Conservation (phyloP, 2,329 filamentous ascomycete species). For the Colletotrichum horii region DNA sequence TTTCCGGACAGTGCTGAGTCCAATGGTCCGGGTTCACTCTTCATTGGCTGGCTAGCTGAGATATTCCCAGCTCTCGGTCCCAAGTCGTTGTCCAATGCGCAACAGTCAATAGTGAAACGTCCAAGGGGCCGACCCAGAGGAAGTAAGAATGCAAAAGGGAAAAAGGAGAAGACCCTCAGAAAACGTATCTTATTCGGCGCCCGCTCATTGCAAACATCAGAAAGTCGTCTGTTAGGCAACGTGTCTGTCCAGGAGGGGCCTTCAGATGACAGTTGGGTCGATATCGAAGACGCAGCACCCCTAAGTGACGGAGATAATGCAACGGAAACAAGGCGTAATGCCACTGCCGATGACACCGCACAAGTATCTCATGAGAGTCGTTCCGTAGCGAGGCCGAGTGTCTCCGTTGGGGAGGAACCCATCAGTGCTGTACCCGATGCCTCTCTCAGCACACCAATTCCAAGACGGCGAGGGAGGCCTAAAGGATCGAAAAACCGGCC, state of each 20-base stretch:
- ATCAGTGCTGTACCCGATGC: not conserved
- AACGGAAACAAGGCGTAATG: not conserved
- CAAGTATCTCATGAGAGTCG: not conserved
- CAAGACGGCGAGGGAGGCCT: constrained; percentile 23
- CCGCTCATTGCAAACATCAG: not conserved
- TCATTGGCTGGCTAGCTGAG: constrained; percentile 67
- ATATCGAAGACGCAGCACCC: constrained; percentile 44
- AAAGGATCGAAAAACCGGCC: constrained; percentile 25
- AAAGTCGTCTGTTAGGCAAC: not conserved
- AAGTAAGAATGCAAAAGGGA: constrained; percentile 51
- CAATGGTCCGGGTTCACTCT: constrained; percentile 62
- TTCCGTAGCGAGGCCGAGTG: not conserved
- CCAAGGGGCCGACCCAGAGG: constrained; percentile 52
- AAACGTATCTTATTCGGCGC: not conserved
- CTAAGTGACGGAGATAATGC: constrained; percentile 24
- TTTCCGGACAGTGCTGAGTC: constrained; percentile 62
- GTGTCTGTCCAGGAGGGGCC: not conserved
- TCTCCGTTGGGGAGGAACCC: not conserved
- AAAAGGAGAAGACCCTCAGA: constrained; percentile 36
- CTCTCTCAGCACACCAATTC: constrained; percentile 14
- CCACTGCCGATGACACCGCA: not conserved
- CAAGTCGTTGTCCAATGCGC: constrained; percentile 8
- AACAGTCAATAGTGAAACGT: constrained; percentile 18
- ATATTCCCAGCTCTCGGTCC: constrained; percentile 58
- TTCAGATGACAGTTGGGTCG: constrained; percentile 50